Evolutionary conservation across 306 rosid genomes (phyloP), one percentile per base, ranked within the genome.

Genomic region (Castanea sativa): DNA sequence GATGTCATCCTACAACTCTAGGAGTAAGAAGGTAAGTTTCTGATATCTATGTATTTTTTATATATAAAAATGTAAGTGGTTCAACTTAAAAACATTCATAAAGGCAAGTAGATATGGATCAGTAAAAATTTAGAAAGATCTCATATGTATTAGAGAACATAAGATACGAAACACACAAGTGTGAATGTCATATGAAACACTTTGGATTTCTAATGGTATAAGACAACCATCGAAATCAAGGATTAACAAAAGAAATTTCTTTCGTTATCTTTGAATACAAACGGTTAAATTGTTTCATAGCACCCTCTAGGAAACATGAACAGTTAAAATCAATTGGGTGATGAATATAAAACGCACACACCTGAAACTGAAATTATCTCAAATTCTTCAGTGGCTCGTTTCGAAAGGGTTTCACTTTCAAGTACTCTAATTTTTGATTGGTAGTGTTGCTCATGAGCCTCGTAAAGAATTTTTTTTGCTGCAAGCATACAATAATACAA

Each of bases 391-490:
- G 86, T 74, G 58, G 94, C 0, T 29, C 33, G 1, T 32, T 32
- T 32, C 33, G 0, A 32, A 23, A 32, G 33, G 5, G 33, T 83
- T 85, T 95, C 98, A 73, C 23, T 21, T 21, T 21, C 23, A 23
- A 93, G 97, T 11, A 85, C 96, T 86, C 83, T 88, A 12, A 95
- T 80, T 90, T 78, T 91, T 64, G 83, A 80, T 74, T 85, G 92
- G 70, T 88, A 90, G 87, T 90, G 33, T 1, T 30, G 90, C 85
- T 95, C 99, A 18, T 96, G 96, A 74, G 87, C 80, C 87, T 88
- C 88, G 80, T 88, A 88, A 74, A 87, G 82, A 83, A 21, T 83
- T 87, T 87, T 83, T 89, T 83, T 91, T 30, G 93, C 97, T 94
- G 84, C 84, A 87, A 35, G 70, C 69, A 84, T 55, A 60, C 79